These are phyloP conservation scores for Termitomyces sp. DNA, from an alignment of 768 basidiomycete species.

Conservation along the genomic window DNA sequence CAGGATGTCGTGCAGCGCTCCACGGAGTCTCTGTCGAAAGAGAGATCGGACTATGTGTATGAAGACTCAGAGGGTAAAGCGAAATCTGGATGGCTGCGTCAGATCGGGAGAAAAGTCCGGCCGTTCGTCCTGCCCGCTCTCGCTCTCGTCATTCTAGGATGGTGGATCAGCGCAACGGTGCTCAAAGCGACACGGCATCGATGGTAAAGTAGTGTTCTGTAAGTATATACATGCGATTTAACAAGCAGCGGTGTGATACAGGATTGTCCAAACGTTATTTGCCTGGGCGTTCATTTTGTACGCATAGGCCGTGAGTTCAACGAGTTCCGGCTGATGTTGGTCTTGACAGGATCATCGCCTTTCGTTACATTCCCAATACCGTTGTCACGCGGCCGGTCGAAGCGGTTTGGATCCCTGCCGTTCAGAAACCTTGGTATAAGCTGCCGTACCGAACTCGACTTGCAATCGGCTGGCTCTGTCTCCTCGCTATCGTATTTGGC, in stretches of 20 bases:
- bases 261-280: conserved; percentile 78
- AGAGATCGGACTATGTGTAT: conserved; percentile 13
- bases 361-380: conserved; percentile 77
- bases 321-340: not conserved
- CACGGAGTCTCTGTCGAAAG: conserved; percentile 17
- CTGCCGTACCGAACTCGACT: conserved; percentile 49
- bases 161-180: conserved; percentile 81
- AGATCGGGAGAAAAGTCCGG: conserved; percentile 22
- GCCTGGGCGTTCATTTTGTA: conserved; percentile 81
- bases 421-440: conserved; percentile 65
- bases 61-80: conserved; percentile 8
- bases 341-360: conserved; percentile 59
- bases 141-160: conserved; percentile 65
- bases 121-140: conserved; percentile 46
- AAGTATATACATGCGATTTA: conserved; percentile 5
- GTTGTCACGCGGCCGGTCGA: conserved; percentile 67
- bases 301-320: conserved; percentile 18
- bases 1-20: conserved; percentile 17
- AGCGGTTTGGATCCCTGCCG: conserved; percentile 57
- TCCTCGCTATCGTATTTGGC: conserved; percentile 76
- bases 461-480: conserved; percentile 67
- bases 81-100: not conserved
- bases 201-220: conserved; percentile 43
- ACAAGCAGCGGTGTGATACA: conserved; percentile 18
- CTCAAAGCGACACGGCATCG: conserved; percentile 66